Conservation (phyloP, 345 rosid species). For the Linum usitatissimum region DNA sequence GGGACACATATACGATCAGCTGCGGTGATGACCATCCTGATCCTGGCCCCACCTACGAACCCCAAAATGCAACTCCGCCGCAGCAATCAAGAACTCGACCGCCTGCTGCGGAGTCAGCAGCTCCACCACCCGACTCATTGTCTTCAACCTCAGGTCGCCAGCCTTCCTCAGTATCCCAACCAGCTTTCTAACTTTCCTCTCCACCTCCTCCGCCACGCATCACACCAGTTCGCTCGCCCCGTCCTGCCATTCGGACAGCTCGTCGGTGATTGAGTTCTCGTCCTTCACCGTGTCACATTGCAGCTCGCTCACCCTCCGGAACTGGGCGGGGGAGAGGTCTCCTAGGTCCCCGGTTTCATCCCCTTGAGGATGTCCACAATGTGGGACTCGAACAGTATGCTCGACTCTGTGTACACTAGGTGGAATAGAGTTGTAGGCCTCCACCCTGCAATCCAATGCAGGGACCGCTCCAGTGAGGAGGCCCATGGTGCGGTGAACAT, state of each 20-base stretch:
- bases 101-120: constrained; percentile 59
- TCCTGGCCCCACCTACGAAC: constrained; percentile 48
- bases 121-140: constrained; percentile 44
- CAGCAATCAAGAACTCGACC: constrained; percentile 57
- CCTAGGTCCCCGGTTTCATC: constrained; percentile 59
- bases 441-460: constrained; percentile 79
- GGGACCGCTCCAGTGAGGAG: constrained; percentile 67
- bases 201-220: constrained; percentile 10
- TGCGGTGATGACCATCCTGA: constrained; percentile 26
- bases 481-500: constrained; percentile 66
- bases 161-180: constrained; percentile 41
- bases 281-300: constrained; percentile 83
- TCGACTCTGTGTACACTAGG: constrained; percentile 68
- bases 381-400: constrained; percentile 63
- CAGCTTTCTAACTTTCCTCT: constrained; percentile 36
- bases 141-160: constrained; percentile 53
- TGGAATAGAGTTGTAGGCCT: constrained; percentile 76
- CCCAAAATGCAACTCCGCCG: constrained; percentile 64
- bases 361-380: constrained; percentile 69
- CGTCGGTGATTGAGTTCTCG: constrained; percentile 65
- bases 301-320: constrained; percentile 75
- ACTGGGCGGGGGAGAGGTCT: constrained; percentile 66
- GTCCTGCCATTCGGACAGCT: constrained; percentile 76
- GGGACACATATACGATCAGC: background rate
- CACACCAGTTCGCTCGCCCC: constrained; percentile 35